Conservation (phyloP, 1,284 basidiomycete species). For the Papiliotrema flavescens region DNA sequence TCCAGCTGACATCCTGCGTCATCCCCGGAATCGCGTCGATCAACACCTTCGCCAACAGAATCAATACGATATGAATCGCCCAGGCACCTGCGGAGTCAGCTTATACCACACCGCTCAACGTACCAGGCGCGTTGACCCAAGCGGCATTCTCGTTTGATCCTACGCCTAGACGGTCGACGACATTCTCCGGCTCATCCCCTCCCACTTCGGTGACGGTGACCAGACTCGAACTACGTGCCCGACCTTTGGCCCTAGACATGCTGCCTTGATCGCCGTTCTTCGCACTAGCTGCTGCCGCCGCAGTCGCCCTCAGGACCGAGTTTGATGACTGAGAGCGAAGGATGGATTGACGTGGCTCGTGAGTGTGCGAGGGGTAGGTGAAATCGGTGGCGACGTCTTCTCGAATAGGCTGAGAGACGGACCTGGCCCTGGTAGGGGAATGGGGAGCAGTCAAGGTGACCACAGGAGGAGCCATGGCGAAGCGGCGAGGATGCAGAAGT, state of each 20-base stretch:
- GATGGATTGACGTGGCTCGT: conserved; percentile 6
- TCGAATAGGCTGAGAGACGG: conserved; percentile 44
- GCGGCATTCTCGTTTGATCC: conserved; percentile 91
- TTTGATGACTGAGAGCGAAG: conserved; percentile 23
- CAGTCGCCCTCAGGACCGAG: background rate
- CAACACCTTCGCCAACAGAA: conserved; percentile 83
- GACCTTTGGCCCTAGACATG: conserved; percentile 46
- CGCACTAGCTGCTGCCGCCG: background rate
- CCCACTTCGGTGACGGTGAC: conserved; percentile 86
- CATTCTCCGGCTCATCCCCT: conserved; percentile 69
- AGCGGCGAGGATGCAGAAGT: no score
- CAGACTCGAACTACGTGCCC: conserved; percentile 71
- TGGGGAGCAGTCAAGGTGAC: conserved; percentile 35
- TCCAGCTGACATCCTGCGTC: conserved; percentile 93
- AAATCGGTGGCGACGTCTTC: conserved; percentile 36
- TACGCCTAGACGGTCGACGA: conserved; percentile 69
- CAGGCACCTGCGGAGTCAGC: conserved; percentile 70
- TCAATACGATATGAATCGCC: conserved; percentile 94
- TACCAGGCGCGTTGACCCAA: conserved; percentile 98
- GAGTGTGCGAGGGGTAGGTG: conserved; percentile 7
- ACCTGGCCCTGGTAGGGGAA: conserved; percentile 35
- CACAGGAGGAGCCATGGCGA: conserved; percentile 17
- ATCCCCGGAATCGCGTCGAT: conserved; percentile 93
- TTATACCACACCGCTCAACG: conserved; percentile 22
- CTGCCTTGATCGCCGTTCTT: background rate